Percentiles rank a stretch among this genome's conserved stretches.
These are phyloP conservation scores for Roridomyces roridus DNA, from an alignment of 768 basidiomycete genomes.

Conservation along the genomic window DNA sequence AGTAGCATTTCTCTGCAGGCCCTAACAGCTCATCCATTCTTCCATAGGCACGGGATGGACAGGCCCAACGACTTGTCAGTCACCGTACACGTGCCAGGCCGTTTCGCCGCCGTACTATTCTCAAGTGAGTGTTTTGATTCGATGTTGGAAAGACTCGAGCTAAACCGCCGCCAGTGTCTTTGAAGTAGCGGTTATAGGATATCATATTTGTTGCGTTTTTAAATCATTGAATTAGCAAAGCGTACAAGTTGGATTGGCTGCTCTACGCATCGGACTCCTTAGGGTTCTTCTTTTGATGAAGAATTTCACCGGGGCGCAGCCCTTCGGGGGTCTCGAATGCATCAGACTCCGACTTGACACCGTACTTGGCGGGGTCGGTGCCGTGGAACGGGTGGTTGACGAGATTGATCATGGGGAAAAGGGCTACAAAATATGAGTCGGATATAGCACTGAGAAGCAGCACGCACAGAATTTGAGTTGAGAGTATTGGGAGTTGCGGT, in stretches of 20 bases:
- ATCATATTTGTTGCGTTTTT: too few species aligned
- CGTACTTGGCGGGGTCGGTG: constrained; percentile 83
- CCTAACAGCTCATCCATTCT: not conserved
- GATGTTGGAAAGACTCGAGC: not conserved
- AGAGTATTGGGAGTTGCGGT: constrained; percentile 90
- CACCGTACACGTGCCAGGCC: constrained; percentile 5
- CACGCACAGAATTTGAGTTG: constrained; percentile 89
- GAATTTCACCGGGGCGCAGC: constrained; percentile 19
- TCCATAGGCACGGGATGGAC: constrained; percentile 9
- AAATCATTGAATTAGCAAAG: too few species aligned
- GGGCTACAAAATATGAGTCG: not conserved
- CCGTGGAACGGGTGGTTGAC: constrained; percentile 92
- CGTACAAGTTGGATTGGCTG: too few species aligned
- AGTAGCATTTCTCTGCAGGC: not conserved
- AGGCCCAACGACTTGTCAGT: constrained; percentile 17
- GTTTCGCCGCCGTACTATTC: constrained; percentile 21
- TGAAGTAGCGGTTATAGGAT: not conserved
- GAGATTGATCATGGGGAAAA: constrained; percentile 82
- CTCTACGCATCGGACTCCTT: too few species aligned
- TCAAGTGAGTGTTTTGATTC: constrained; percentile 11
- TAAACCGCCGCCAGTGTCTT: constrained; percentile 16
- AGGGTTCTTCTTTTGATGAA: not conserved
- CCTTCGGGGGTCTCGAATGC: constrained; percentile 15
- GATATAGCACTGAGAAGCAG: not conserved
- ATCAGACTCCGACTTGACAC: constrained; percentile 39